Conservation (phyloP, 2,329 filamentous ascomycete genomes). For the Phaeosphaeriaceae sp. region DNA sequence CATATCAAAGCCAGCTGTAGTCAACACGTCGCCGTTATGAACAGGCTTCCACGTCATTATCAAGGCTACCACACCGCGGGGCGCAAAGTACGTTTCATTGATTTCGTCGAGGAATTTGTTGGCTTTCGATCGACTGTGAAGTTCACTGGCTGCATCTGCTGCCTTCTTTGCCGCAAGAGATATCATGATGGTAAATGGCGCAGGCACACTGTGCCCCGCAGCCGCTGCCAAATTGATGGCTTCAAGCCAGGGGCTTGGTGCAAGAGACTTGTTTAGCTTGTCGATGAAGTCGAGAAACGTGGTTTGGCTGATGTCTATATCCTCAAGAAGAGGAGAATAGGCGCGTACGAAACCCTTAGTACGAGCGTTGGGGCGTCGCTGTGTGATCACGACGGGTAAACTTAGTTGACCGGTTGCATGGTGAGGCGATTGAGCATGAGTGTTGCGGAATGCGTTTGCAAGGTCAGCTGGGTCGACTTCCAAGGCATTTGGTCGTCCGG, state of each 20-base stretch:
- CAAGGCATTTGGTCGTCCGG: not conserved
- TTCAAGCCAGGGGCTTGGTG: slow-evolving; percentile 31
- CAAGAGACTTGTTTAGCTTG: slow-evolving; percentile 54
- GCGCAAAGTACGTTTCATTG: slow-evolving; percentile 64
- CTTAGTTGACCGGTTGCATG: not conserved
- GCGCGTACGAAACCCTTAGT: slow-evolving; percentile 60
- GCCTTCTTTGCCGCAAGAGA: slow-evolving; percentile 52
- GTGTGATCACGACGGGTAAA: slow-evolving; percentile 59
- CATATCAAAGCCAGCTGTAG: slow-evolving; percentile 4
- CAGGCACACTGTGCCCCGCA: slow-evolving; percentile 17
- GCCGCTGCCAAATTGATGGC: slow-evolving; percentile 41
- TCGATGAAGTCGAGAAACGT: slow-evolving; percentile 59
- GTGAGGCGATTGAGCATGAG: not conserved
- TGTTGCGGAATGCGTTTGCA: slow-evolving; percentile 4
- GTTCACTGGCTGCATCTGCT: slow-evolving; percentile 18
- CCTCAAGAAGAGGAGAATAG: slow-evolving; percentile 57
- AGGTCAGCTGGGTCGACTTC: slow-evolving; percentile 4
- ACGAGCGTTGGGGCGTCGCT: slow-evolving; percentile 59
- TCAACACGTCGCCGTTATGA: slow-evolving; percentile 27
- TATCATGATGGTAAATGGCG: slow-evolving; percentile 38
- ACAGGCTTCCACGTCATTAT: slow-evolving; percentile 62
- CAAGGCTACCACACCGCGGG: slow-evolving; percentile 61
- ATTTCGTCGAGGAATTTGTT: slow-evolving; percentile 63
- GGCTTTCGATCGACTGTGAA: slow-evolving; percentile 46
- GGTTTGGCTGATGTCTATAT: slow-evolving; percentile 55